Base-by-base conservation (phyloP, 495 filamentous ascomycete genomes). In the Pseudoneurospora amorphoporcata region DNA sequence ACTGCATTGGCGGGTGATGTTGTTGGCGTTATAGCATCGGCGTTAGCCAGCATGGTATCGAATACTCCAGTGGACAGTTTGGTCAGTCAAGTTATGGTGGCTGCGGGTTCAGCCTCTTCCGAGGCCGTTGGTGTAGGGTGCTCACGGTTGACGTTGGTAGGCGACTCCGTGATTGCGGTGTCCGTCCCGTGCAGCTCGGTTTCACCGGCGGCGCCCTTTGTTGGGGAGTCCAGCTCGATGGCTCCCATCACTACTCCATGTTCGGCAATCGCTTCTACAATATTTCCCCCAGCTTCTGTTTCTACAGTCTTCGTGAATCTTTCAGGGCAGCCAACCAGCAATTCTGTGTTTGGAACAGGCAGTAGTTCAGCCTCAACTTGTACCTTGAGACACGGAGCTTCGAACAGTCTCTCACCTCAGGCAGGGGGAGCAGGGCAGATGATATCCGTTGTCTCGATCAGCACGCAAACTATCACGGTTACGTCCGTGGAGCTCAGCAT, bases 1-100 rank as follows among this genome's bases (percentile, higher is more conserved):
- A 29, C 75, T 7, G 73, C 41, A 12, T 41, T 76, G 19, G 71
- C 72, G 9, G 38, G 61, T 68, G 72, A 71, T 5, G 69, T 76
- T 37, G 65, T 74, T 16, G 73, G 73, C 38, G 73, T 65, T 23
- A 71, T 74, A 23, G 69, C 69, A 39, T 72, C 72, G 7, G 71
- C 68, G 35, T 69, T 76, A 29, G 71, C 69, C 42, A 71, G 70
- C 71, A 43, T 74, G 69, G 39, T 72, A 19, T 69, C 68, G 58
- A 72, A 39, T 45, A 68, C 47, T 42, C 68, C 71, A 47, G 38
- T 65, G 32, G 68, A 58, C 39, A 72, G 68, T 68, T 47, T 76
- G 29, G 29, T 74, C 32, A 69, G 45, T 39, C 69, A 68, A 47
- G 72, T 58, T 5, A 72, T 70, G n/a, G 47, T 72, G 14, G 72